Evolutionary conservation across 2,329 filamentous ascomycete genomes (phyloP).

Genomic region (Fusarium tanahbumbuense): DNA sequence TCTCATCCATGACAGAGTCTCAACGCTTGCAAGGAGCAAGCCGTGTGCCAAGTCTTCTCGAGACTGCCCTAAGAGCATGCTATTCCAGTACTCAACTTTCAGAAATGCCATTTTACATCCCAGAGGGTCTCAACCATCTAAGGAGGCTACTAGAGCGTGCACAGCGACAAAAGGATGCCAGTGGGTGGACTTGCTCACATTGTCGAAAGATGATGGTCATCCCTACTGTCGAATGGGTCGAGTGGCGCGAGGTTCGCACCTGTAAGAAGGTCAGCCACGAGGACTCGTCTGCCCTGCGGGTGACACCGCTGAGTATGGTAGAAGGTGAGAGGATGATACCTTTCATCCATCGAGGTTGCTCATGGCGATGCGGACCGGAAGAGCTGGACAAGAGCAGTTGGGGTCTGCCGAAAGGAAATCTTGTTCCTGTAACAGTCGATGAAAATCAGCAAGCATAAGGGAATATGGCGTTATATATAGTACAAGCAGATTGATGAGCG

Average conservation of each 20-base stretch:
- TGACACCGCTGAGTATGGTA: conserved; percentile 47
- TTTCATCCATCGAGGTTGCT: conserved; percentile 62
- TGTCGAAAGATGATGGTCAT: conserved; percentile 63
- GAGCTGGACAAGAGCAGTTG: conserved; percentile 27
- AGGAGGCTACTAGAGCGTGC: conserved; percentile 55
- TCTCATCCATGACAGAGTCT: conserved; percentile 20
- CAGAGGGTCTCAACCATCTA: conserved; percentile 56
- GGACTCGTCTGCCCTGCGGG: conserved; percentile 16
- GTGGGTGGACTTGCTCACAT: conserved; percentile 63
- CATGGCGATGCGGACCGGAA: conserved; percentile 60
- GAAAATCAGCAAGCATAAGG: conserved; percentile 14
- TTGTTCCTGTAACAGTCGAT: conserved; percentile 22
- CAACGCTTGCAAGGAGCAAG: conserved; percentile 42
- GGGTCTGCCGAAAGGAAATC: conserved; percentile 38
- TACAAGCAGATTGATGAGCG: conserved; percentile 28
- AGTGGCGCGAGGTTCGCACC: conserved; percentile 64
- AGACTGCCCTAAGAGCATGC: conserved; percentile 61
- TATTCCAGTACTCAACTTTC: conserved; percentile 56
- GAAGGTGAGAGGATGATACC: conserved; percentile 56
- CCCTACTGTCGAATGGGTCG: conserved; percentile 69
- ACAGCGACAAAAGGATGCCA: conserved; percentile 57
- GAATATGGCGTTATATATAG: conserved; percentile 17
- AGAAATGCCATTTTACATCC: conserved; percentile 58
- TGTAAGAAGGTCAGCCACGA: conserved; percentile 23
- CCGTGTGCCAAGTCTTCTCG: conserved; percentile 62